Evolutionary conservation across 768 basidiomycete genomes (phyloP), one percentile per base, ranked within the genome.

Genomic region (Trichaptum fuscoviolaceum): DNA sequence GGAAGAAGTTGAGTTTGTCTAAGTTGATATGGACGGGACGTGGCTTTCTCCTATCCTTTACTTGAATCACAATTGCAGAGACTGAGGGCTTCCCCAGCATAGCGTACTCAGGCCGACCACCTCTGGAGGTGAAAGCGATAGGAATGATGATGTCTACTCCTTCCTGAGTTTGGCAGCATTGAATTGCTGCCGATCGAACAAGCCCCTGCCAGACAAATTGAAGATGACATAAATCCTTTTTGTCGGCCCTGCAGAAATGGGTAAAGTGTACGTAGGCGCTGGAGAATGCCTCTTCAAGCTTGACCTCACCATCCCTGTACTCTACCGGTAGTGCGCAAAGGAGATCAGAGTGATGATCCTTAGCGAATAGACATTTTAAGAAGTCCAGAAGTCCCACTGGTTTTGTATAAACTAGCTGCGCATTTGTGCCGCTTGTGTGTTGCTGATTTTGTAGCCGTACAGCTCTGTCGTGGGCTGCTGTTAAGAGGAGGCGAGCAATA

Each of bases 241-340:
- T 76, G 12, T 61, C 68, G 60, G 67, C 65, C 61, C 68, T 68
- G 30, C 58, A 72, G 63, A 75, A 78, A 65, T 78, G 77, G 2
- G 77, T 77, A 69, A 77, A 77, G 36, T 73, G 70, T 20, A 78
- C 64, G 26, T 62, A 62, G 10, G 74, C 71, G 25, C 72, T 62
- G 58, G 67, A 35, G 71, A 77, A 76, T 20, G 70, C 72, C 12
- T 70, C 64, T 17, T 63, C 24, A 59, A 75, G 58, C 3, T 36
- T 64, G 42, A 42, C 15, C 3, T 24, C 24, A 12, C 63, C 60
- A 7, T 60, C n/a, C 23, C 24, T 34, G 24, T 71, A 4, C 62
- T 75, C 75, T 66, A 73, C 73, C 7, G 75, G 74, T 18, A 20
- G 26, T 62, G 70, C 65, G 12, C 68, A 61, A 4, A 75, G 67